Evolutionary conservation across 208 protist species (phyloP), one percentile per base, ranked within the genome.

Genomic region (Phytomonas francai): DNA sequence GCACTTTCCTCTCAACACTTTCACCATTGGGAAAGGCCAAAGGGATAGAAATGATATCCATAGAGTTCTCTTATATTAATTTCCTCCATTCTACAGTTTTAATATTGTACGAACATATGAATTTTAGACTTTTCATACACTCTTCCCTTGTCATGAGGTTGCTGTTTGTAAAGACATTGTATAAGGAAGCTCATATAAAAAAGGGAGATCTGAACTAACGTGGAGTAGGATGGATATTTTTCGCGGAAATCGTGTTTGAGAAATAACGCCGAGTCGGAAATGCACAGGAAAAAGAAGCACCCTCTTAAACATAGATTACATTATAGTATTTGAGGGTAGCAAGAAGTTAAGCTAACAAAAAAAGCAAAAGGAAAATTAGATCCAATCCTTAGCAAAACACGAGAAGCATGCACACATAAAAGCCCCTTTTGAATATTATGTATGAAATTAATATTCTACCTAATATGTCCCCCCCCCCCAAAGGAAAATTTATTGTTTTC

Each of bases 141-240:
- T 64, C 58, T 59, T 49, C 12, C 12, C 39, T 49, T 49, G 16
- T 49, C 12, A 49, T 49, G 14, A 19, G 39, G 12, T 6, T 49
- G 16, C 16, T 49, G 16, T 49, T 19, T 22, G 39, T 19, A 19
- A 19, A 19, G 4, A 19, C 1, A 49, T 12, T 49, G 11, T 22
- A 28, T 5, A 32, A n/a, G n/a, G 63, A 68, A 34, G 19, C 5
- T 11, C 12, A 31, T 8, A 29, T 30, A 62, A 39, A 72, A 14
- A 65, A 36, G 28, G 60, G n/a, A 64, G 22, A 65, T 36, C 30
- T n/a, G 33, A 72, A 65, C 16, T 59, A 19, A 30, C 25, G 27
- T 30, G 61, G 39, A 2, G 39, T 49, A 49, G 39, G 39, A 49
- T 49, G 39, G 14, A 12, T 49, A 49, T 19, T 49, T 49, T 49